Base-by-base conservation (phyloP, 1,284 basidiomycete species). In the Gastroboletus turbinatus region DNA sequence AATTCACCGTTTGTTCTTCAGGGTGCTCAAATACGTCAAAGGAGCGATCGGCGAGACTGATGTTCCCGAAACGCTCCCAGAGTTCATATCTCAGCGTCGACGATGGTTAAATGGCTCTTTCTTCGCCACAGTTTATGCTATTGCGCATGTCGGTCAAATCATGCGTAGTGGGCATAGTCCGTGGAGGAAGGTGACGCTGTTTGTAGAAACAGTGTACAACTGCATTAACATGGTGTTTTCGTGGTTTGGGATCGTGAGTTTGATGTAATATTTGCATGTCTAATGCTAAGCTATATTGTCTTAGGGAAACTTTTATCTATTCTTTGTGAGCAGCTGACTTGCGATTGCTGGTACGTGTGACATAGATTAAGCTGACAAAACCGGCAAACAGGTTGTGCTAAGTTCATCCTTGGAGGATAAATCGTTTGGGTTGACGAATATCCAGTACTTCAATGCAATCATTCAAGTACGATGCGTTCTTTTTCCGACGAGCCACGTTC, bases 11-110 rank as follows among this genome's bases (percentile, higher is more conserved):
- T 39, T 43, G 14, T 21, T 57, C 14, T 52, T 46, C 35, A 90
- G 89, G 96, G 83, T 98, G 6, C 81, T 99, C 49, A 94, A 92
- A 76, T 99, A 95, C 67, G 96, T 99, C 67, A 97, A 95, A 74
- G 88, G 89, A 30, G 96, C 97, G 0, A 86, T 94, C 30, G 97
- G 92, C 10, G 96, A 98, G 71, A 99, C 97, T 0, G 97, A 99
- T 72, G 94, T 98, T 10, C 97, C 97, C 5, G 95, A 98, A 64
- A 82, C 85, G 1, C 82, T 98, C 21, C 87, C 95, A 11, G 97
- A 99, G 73, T 97, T 99, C 69, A 98, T 99, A 71, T 84, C 83
- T 48, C 96, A 99, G 68, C 85, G 95, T 5, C 80, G 95, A 43
- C 82, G 96, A 53, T 98, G 95, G 90, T 79, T 94, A 6, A 94